Conservation (phyloP, 2,329 filamentous ascomycete genomes). For the Aspergillus thermomutatus region DNA sequence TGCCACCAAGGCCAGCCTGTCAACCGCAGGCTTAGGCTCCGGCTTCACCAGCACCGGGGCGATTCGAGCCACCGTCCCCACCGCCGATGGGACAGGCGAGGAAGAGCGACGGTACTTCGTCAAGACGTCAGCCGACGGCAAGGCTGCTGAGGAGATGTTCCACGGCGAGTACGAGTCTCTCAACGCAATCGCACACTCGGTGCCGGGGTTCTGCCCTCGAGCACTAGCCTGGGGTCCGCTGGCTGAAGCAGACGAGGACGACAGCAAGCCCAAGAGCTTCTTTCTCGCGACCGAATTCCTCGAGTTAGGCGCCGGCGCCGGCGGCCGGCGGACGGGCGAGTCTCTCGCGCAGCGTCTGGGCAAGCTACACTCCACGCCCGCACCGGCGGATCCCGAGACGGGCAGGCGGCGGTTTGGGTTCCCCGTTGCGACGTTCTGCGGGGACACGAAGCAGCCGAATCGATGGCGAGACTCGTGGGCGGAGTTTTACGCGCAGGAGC, state of each 20-base stretch:
- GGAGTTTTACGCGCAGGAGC: constrained; percentile 76
- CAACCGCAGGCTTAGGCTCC: constrained; percentile 37
- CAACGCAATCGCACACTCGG: constrained; percentile 70
- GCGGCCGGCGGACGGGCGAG: constrained; percentile 48
- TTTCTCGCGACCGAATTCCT: constrained; percentile 76
- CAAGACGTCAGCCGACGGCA: constrained; percentile 35
- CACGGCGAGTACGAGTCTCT: constrained; percentile 78
- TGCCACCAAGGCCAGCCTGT: constrained; percentile 32
- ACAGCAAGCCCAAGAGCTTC: constrained; percentile 42
- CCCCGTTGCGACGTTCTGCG: constrained; percentile 79
- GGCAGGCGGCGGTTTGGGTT: constrained; percentile 69
- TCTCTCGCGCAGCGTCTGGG: constrained; percentile 71
- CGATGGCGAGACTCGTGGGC: constrained; percentile 70
- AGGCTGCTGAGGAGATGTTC: constrained; percentile 37
- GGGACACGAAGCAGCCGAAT: constrained; percentile 79
- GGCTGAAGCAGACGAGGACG: constrained; percentile 19
- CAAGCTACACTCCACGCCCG: constrained; percentile 71
- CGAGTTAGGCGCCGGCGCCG: constrained; percentile 55
- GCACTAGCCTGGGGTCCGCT: constrained; percentile 69
- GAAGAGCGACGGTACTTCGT: constrained; percentile 38
- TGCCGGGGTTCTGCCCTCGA: constrained; percentile 72
- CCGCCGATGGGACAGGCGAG: constrained; percentile 14
- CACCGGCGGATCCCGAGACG: constrained; percentile 46
- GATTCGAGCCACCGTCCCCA: constrained; percentile 32
- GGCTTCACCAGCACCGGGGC: constrained; percentile 45